Evolutionary conservation across 768 basidiomycete genomes (phyloP).

Genomic region (Tulasnella sp.): DNA sequence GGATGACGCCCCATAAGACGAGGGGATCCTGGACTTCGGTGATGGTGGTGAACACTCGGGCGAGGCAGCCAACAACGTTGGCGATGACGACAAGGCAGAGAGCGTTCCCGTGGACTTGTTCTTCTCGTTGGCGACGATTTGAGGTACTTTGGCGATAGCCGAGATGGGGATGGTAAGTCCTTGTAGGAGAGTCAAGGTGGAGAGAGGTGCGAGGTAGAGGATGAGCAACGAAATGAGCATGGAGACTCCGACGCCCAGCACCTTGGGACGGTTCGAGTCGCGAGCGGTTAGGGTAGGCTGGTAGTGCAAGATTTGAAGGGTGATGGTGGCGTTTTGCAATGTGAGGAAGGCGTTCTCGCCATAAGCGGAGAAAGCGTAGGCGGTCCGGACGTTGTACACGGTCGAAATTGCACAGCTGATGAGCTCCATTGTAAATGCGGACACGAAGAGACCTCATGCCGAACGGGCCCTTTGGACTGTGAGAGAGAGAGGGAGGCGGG

Average conservation of each 20-base stretch:
- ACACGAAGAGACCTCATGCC: slow-evolving; percentile 78
- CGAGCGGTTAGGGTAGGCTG: slow-evolving; percentile 25
- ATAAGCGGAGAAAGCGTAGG: slow-evolving; percentile 93
- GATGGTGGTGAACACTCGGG: slow-evolving; percentile 86
- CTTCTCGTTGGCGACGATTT: slow-evolving; percentile 75
- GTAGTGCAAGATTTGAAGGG: slow-evolving; percentile 74
- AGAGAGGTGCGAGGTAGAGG: slow-evolving; percentile 36
- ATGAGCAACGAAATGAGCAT: slow-evolving; percentile 32
- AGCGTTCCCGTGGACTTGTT: slow-evolving; percentile 83
- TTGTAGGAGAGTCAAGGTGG: slow-evolving; percentile 62
- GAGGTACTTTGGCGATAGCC: slow-evolving; percentile 88
- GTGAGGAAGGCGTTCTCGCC: slow-evolving; percentile 95
- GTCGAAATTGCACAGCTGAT: slow-evolving; percentile 83
- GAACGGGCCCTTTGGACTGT: slow-evolving; percentile 64
- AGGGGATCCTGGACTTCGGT: slow-evolving; percentile 80
- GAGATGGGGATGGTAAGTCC: slow-evolving; percentile 83
- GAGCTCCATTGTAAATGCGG: slow-evolving; percentile 86
- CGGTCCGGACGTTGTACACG: slow-evolving; percentile 74
- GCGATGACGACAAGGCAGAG: slow-evolving; percentile 80
- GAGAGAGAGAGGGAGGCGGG: neutral
- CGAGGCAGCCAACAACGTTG: slow-evolving; percentile 82
- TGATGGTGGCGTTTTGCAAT: slow-evolving; percentile 80
- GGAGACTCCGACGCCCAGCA: slow-evolving; percentile 31
- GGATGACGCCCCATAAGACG: slow-evolving; percentile 72
- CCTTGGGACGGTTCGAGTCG: slow-evolving; percentile 21